Base-by-base conservation (phyloP, 1,284 basidiomycete species). In the Papiliotrema fonsecae region DNA sequence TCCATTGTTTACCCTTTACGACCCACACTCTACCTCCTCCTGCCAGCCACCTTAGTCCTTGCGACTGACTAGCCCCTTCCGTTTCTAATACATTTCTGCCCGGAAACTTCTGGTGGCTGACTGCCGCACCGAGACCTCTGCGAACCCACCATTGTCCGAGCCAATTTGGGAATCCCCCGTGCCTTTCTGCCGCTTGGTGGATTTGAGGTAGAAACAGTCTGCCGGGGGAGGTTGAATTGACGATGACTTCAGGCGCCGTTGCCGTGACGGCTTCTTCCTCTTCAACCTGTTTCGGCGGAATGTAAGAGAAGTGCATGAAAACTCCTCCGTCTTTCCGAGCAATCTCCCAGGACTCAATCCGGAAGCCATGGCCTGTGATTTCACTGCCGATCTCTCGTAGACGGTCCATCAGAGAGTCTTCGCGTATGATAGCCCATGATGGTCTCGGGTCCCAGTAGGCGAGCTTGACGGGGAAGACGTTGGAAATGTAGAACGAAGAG, bases 1-100 rank as follows among this genome's bases (percentile, higher is more conserved):
- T 78, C 87, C 88, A 93, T 6, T 90, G 88, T 10, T 76, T 77
- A 0, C 89, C 89, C 65, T 81, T 82, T 26, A 93, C 89, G 16
- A 87, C 69, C 88, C 88, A 92, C 10, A 85, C 72, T 51, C 78
- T 77, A 1, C 84, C 83, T 26, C 75, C 69, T 4, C 72, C 85
- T 0, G 61, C 65, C 26, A 56, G 52, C 18, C 57, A 57, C 31
- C 61, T 57, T 7, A 64, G 37, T 11, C 60, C 60, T 31, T 49
- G 38, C 30, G 22, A 45, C 2, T 38, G 47, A 21, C 45, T 50
- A 11, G 28, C 50, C 9, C 35, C 46, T 35, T 47, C 45, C 18
- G 50, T 50, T 18, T 48, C 44, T 13, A 26, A 37, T 2, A 45
- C 54, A 13, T 54, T 50, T 19, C 45, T 52, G 22, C 62, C 65